Conservation (phyloP, 805 yeast genomes). For the Hemisphaericaspora nanyangensis region DNA sequence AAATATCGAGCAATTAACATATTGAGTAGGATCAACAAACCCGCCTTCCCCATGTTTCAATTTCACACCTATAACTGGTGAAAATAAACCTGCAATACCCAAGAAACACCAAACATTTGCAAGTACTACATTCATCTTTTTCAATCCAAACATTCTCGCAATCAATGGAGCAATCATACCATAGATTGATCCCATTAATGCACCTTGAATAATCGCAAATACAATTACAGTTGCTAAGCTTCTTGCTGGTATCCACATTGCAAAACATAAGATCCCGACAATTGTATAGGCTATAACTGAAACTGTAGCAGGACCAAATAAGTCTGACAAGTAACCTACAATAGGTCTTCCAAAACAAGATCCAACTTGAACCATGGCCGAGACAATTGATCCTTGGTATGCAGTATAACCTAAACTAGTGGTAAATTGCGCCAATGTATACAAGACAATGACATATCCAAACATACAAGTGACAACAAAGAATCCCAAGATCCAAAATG, state of each 20-base stretch:
- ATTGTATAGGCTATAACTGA: conserved; percentile 22
- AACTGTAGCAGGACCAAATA: conserved; percentile 49
- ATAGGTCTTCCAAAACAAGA: conserved; percentile 53
- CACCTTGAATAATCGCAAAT: conserved; percentile 52
- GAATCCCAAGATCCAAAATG: conserved; percentile 38
- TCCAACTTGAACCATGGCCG: conserved; percentile 61
- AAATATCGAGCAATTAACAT: conserved; percentile 52
- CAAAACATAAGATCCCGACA: conserved; percentile 27
- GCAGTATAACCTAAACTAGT: conserved; percentile 54
- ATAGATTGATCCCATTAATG: conserved; percentile 60
- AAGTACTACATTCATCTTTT: conserved; percentile 45
- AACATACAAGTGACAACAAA: conserved; percentile 48
- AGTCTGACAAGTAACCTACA: conserved; percentile 50
- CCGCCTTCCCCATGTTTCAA: conserved; percentile 33
- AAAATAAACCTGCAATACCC: conserved; percentile 48
- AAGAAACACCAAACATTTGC: conserved; percentile 52
- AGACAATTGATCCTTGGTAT: conserved; percentile 52
- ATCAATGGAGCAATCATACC: conserved; percentile 50
- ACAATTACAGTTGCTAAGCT: conserved; percentile 53
- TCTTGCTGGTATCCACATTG: conserved; percentile 47
- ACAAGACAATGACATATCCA: conserved; percentile 59
- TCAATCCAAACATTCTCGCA: conserved; percentile 52
- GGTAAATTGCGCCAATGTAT: conserved; percentile 58
- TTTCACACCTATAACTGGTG: conserved; percentile 59
- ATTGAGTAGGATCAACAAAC: conserved; percentile 41